Evolutionary conservation across 805 yeast species (phyloP), one percentile per base, ranked within the genome.

Genomic region (Hanseniaspora singularis): DNA sequence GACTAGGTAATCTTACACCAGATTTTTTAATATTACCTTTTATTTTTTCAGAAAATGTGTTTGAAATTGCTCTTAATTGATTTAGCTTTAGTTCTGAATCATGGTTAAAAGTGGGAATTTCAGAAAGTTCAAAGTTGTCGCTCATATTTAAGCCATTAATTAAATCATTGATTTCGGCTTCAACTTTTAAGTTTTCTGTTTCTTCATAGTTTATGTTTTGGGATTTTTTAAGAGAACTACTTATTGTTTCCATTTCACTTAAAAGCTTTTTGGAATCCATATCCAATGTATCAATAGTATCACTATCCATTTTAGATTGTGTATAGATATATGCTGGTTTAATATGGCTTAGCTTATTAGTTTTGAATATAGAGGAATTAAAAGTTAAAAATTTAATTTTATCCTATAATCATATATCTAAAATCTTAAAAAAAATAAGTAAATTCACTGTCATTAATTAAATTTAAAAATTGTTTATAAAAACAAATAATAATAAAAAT

Each of bases 241-340:
- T 36, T 10, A 42, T 36, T n/a, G 27, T 19, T 23, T 42, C 46
- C 46, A 42, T 42, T 22, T 42, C 46, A 20, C 36, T 38, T 20
- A 42, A n/a, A 2, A 42, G 40, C 22, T 42, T 27, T 36, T 34
- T 22, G 2, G 46, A 42, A 30, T 42, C 46, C 23, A 42, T 16
- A 30, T 42, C 46, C 11, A 42, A 19, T 3, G 8, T 14, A n/a
- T 33, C 38, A 14, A 33, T 8, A 4, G 38, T 14, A 6, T 20
- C 20, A 20, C 15, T 18, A 11, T 24, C 8, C 38, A 33, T 33
- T 33, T 19, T n/a, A n/a, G n/a, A n/a, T n/a, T n/a, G n/a, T n/a
- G n/a, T n/a, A n/a, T n/a, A n/a, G n/a, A n/a, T n/a, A n/a, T n/a
- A n/a, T n/a, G n/a, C n/a, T n/a, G n/a, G n/a, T n/a, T n/a, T n/a